phyloP scores from a whole-genome alignment of 129 eudicot genomes.

The Flaveria ramosissima region DNA sequence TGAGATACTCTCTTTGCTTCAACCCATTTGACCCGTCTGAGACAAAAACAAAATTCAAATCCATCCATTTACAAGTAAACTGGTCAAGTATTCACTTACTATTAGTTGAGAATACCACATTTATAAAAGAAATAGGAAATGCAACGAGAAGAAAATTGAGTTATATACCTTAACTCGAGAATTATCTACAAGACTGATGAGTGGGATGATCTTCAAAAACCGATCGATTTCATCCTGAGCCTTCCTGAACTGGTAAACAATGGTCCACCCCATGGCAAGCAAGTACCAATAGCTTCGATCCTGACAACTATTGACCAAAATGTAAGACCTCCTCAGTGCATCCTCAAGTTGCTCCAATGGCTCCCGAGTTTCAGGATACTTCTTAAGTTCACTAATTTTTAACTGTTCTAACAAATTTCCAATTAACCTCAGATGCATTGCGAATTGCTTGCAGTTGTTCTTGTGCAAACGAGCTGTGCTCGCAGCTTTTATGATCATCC shows the following conservation, averaged over 20 bases:
- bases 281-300: conserved; percentile 75
- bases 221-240: conserved; percentile 90
- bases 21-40: not conserved
- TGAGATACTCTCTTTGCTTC: not conserved
- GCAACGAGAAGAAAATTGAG: not conserved
- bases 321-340: conserved; percentile 83
- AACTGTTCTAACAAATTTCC: conserved; percentile 77
- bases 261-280: conserved; percentile 93
- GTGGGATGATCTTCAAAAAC: conserved; percentile 86
- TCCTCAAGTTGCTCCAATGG: conserved; percentile 94
- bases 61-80: not conserved
- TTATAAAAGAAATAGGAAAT: not conserved
- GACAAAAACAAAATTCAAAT: not conserved
- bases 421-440: conserved; percentile 75
- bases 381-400: conserved; percentile 68
- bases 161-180: conserved; percentile 75
- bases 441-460: conserved; percentile 80
- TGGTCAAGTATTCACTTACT: no score
- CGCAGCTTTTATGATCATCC: conserved; percentile 76
- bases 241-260: conserved; percentile 84
- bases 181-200: conserved; percentile 84
- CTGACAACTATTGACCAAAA: conserved; percentile 84
- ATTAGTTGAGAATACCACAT: not conserved
- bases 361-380: conserved; percentile 76
- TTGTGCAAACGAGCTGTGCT: conserved; percentile 83